Evolutionary conservation across 768 basidiomycete genomes (phyloP).

Genomic region (Clathrus columnatus): DNA sequence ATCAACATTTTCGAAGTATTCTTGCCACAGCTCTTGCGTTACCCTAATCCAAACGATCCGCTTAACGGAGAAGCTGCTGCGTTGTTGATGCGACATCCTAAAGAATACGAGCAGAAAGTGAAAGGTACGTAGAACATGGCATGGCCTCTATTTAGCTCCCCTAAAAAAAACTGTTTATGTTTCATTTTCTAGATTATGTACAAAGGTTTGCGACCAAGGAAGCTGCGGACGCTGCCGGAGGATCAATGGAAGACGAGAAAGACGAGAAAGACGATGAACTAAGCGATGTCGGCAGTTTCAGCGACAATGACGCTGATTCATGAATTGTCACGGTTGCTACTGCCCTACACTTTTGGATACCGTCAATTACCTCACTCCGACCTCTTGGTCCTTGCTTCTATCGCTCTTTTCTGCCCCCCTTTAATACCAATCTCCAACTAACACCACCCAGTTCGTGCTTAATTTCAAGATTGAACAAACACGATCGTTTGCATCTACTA

Average conservation of each 20-base stretch:
- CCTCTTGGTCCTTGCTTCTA: conserved; percentile 11
- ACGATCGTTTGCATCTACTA: too few relatives aligned
- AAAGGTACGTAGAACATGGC: conserved; percentile 50
- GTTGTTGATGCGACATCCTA: conserved; percentile 93
- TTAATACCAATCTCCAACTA: too few relatives aligned
- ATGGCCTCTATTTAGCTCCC: neutral
- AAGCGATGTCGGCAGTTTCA: conserved; percentile 81
- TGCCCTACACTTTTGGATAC: conserved; percentile 11
- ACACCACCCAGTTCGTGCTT: too few relatives aligned
- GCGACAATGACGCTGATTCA: conserved; percentile 44
- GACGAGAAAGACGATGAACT: conserved; percentile 75
- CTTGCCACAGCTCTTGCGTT: conserved; percentile 91
- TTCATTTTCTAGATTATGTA: conserved; percentile 71
- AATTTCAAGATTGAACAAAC: too few relatives aligned
- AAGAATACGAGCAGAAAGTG: conserved; percentile 90
- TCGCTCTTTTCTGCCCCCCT: conserved; percentile 7
- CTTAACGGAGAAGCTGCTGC: conserved; percentile 98
- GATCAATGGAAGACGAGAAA: conserved; percentile 45
- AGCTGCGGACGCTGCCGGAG: conserved; percentile 67
- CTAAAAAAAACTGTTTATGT: conserved; percentile 1
- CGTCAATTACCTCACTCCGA: neutral
- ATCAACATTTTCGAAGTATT: conserved; percentile 99
- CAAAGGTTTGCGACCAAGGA: conserved; percentile 89
- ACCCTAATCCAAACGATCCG: conserved; percentile 98
- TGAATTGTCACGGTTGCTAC: neutral